Percentiles rank a stretch among this genome's conserved stretches.
Evolutionary conservation across 306 rosid species (phyloP).

Genomic region (Astragalus membranaceus): DNA sequence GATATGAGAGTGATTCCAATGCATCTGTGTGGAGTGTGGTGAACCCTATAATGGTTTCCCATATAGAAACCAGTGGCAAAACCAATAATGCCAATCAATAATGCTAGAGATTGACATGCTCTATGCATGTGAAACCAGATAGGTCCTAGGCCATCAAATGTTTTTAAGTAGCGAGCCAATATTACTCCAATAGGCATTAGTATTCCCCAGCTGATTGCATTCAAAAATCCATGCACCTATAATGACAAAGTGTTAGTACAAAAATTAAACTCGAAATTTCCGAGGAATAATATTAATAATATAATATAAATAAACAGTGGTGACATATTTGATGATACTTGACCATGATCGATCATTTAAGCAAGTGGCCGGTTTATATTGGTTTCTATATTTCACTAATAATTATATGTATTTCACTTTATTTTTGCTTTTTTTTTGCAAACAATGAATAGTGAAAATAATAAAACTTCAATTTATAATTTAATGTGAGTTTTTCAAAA

Average conservation of each 20-base stretch:
- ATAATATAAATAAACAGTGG: no score
- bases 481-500: no score
- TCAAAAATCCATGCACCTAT: conserved; percentile 30
- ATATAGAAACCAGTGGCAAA: neutral
- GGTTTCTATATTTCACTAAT: no score
- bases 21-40: conserved; percentile 14
- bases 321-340: no score
- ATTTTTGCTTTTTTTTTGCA: no score
- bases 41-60: neutral
- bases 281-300: neutral
- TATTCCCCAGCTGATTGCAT: conserved; percentile 33
- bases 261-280: neutral
- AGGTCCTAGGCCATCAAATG: neutral
- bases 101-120: neutral
- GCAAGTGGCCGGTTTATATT: no score
- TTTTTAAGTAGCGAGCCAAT: conserved; percentile 19
- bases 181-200: conserved; percentile 29
- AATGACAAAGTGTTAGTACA: neutral
- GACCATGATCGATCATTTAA: no score
- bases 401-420: no score
- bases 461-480: no score
- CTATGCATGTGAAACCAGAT: conserved; percentile 26
- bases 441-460: no score
- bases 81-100: neutral
- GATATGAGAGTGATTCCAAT: conserved; percentile 17